Percentiles rank a stretch among this genome's conserved stretches.
These are phyloP conservation scores for Candida berthetii DNA, from an alignment of 805 yeast species.

Conservation along the genomic window DNA sequence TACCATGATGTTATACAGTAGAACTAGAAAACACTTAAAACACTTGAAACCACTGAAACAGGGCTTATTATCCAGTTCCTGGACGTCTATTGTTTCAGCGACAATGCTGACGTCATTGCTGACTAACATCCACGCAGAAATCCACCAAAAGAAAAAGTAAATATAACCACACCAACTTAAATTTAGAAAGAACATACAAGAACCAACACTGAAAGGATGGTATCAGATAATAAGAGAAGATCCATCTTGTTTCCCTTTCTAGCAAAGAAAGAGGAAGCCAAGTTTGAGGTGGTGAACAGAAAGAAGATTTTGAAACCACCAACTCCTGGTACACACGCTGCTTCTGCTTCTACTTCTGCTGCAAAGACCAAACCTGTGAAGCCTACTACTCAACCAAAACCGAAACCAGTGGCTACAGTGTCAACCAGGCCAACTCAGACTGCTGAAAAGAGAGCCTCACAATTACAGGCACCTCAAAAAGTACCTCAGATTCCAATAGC, in stretches of 20 bases:
- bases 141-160: too few relatives aligned
- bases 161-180: background rate
- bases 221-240: constrained; percentile 14
- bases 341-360: background rate
- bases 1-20: too few relatives aligned
- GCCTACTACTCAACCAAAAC: background rate
- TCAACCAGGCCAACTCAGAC: too few relatives aligned
- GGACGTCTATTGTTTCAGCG: too few relatives aligned
- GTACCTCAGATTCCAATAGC: background rate
- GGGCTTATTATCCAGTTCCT: too few relatives aligned
- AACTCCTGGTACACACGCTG: constrained; percentile 6
- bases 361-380: background rate
- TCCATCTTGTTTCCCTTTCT: constrained; percentile 18
- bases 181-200: background rate
- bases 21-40: too few relatives aligned
- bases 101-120: too few relatives aligned
- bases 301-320: constrained; percentile 9
- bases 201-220: constrained; percentile 1
- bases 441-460: background rate
- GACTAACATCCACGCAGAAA: too few relatives aligned
- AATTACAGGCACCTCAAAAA: background rate
- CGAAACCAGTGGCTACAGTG: constrained; percentile 6
- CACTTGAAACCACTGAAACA: too few relatives aligned
- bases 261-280: constrained; percentile 7
- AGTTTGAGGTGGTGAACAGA: constrained; percentile 20